Evolutionary conservation across 2,329 filamentous ascomycete species (phyloP).

Genomic region (Cercospora berteroae): DNA sequence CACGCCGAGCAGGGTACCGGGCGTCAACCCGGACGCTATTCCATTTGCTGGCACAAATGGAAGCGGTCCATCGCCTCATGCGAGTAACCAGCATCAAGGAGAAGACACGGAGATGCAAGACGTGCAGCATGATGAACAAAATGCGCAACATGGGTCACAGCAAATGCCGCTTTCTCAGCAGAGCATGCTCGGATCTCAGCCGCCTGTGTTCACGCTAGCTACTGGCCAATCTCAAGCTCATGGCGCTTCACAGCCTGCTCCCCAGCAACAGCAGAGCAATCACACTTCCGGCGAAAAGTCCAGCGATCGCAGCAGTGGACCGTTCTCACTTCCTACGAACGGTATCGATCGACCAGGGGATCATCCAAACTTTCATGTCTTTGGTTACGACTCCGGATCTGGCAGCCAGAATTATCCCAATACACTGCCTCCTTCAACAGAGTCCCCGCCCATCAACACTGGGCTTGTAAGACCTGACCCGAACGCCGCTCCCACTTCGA

Average conservation of each 20-base stretch:
- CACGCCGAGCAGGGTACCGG: conserved; percentile 54
- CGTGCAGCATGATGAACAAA: conserved; percentile 33
- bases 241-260: conserved; percentile 55
- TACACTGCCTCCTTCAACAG: conserved; percentile 53
- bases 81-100: conserved; percentile 42
- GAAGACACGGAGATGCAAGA: conserved; percentile 49
- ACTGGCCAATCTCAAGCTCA: conserved; percentile 61
- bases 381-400: conserved; percentile 46
- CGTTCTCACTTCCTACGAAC: conserved; percentile 65
- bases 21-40: conserved; percentile 60
- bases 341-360: conserved; percentile 49
- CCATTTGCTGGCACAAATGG: conserved; percentile 49
- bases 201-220: conserved; percentile 62
- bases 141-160: conserved; percentile 3
- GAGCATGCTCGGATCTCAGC: conserved; percentile 43
- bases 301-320: conserved; percentile 58
- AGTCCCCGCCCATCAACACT: conserved; percentile 35
- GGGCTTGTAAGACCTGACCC: conserved; percentile 30
- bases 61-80: conserved; percentile 35
- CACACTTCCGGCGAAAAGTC: conserved; percentile 84
- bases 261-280: conserved; percentile 75
- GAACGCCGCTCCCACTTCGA: conserved; percentile 29
- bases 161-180: conserved; percentile 31
- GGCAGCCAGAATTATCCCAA: conserved; percentile 61
- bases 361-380: conserved; percentile 55